Base-by-base conservation (phyloP, 768 basidiomycete species). In the Amanita exitialis region DNA sequence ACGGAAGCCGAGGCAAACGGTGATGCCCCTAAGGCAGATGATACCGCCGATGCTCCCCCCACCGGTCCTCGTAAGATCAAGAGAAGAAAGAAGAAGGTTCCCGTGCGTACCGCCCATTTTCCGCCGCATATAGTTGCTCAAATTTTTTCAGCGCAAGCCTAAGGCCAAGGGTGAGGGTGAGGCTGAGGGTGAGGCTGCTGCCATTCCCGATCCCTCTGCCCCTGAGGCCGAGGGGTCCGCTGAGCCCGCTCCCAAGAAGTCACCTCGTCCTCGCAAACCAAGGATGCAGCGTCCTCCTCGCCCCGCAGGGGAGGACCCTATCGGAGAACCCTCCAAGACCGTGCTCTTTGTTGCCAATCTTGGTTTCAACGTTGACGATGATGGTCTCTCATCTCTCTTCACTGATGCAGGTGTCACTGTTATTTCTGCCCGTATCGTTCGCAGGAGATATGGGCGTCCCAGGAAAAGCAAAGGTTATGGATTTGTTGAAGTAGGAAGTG, bases 271-370 rank as follows among this genome's bases (percentile, higher is more conserved):
- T 54, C 81, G 79, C 66, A 86, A 77, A 66, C 69, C 74, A 58
- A 82, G 71, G 61, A 61, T 69, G 18, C 75, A 76, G 49, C 85
- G 82, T 49, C 62, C 75, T 50, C 68, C 74, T 47, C 89, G 89
- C 60, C 77, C 86, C 25, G 78, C 74, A 27, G 90, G 89, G 48
- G 85, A 91, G 66, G 86, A 88, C 54, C 91, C 92, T 25, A 74
- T 71, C 49, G 92, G 92, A 60, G 90, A 91, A 65, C 90, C 85
- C 27, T 92, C 90, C 64, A 86, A 86, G 74, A 86, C 77, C 52
- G 82, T 90, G 71, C 76, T 97, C 58, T 97, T 97, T 61, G 93
- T 97, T 59, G 95, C 94, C 71, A 98, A 98, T 74, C 90, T 98
- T 54, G 90, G 92, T 41, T 98, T 97, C 80, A 83, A 71, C 65